These are phyloP conservation scores for Trypanosoma boissoni DNA, from an alignment of 208 protist species.

Conservation along the genomic window DNA sequence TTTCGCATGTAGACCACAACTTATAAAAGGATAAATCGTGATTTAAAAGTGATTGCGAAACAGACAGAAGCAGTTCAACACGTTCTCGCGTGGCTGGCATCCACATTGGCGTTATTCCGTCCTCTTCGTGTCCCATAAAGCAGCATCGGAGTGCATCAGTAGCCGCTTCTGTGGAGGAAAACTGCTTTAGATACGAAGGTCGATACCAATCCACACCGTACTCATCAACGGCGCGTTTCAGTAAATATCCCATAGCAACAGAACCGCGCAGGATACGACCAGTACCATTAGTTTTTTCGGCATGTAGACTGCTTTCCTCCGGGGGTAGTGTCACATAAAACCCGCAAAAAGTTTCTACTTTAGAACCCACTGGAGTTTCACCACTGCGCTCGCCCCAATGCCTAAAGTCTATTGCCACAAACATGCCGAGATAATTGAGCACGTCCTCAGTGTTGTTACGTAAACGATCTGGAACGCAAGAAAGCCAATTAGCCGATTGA, in stretches of 20 bases:
- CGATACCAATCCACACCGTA: conserved; percentile 63
- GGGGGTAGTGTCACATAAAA: conserved; percentile 46
- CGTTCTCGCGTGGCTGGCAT: conserved; percentile 68
- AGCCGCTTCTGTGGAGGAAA: conserved; percentile 32
- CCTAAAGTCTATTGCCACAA: conserved; percentile 84
- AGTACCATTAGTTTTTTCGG: neutral
- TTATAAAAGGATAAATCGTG: conserved; percentile 45
- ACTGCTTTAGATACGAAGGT: conserved; percentile 36
- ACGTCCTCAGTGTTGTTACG: conserved; percentile 26
- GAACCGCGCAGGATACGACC: conserved; percentile 60
- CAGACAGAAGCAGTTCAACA: conserved; percentile 52
- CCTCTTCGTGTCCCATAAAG: conserved; percentile 51
- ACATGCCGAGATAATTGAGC: conserved; percentile 75
- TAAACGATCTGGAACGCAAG: conserved; percentile 46
- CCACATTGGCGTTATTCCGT: conserved; percentile 57
- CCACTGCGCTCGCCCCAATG: conserved; percentile 60
- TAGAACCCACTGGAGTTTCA: conserved; percentile 26
- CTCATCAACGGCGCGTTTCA: conserved; percentile 57
- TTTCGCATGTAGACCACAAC: conserved; percentile 37
- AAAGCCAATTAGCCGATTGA: conserved; percentile 42
- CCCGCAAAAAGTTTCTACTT: conserved; percentile 35
- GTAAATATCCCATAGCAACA: conserved; percentile 72
- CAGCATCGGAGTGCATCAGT: conserved; percentile 39
- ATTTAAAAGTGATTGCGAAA: conserved; percentile 28
- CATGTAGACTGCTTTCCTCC: neutral